These are phyloP conservation scores for Pyronema domesticum DNA, from an alignment of 495 filamentous ascomycete genomes.

Conservation along the genomic window DNA sequence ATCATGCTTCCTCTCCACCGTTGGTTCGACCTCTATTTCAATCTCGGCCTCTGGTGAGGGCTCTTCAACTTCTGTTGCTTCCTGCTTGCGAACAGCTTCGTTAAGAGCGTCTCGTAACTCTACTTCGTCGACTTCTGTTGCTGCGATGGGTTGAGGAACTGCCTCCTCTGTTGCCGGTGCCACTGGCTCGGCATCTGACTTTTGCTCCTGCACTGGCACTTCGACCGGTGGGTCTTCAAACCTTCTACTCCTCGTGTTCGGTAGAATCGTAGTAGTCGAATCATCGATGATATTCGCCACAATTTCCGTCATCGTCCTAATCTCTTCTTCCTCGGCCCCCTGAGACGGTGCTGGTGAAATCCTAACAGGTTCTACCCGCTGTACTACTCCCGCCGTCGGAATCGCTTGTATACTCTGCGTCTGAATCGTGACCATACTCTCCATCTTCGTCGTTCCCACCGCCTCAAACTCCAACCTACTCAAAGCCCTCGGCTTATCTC, in stretches of 20 bases:
- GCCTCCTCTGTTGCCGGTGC: slow-evolving; percentile 27
- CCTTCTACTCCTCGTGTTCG: slow-evolving; percentile 8
- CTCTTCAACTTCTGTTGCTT: background rate
- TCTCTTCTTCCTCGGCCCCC: background rate
- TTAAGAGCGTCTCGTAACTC: background rate
- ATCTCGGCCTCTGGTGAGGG: background rate
- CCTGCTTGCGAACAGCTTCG: background rate
- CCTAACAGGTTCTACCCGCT: too few species aligned
- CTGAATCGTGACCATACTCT: background rate
- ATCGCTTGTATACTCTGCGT: background rate
- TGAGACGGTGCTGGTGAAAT: background rate
- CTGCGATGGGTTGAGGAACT: too few species aligned
- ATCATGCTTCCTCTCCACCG: background rate
- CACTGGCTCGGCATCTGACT: slow-evolving; percentile 28
- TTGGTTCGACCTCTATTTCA: slow-evolving; percentile 3
- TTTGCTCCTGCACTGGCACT: slow-evolving; percentile 2
- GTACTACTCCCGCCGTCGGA: too few species aligned
- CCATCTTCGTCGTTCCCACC: slow-evolving; percentile 12
- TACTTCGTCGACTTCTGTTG: slow-evolving; percentile 27
- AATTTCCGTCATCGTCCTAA: background rate
- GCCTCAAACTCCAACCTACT: slow-evolving; percentile 3
- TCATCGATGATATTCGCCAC: background rate
- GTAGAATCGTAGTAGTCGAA: background rate
- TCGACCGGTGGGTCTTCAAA: slow-evolving; percentile 9
- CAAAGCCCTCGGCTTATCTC: slow-evolving; percentile 7